phyloP scores from a whole-genome alignment of 2,329 filamentous ascomycete species.

The Colletotrichum sp. region DNA sequence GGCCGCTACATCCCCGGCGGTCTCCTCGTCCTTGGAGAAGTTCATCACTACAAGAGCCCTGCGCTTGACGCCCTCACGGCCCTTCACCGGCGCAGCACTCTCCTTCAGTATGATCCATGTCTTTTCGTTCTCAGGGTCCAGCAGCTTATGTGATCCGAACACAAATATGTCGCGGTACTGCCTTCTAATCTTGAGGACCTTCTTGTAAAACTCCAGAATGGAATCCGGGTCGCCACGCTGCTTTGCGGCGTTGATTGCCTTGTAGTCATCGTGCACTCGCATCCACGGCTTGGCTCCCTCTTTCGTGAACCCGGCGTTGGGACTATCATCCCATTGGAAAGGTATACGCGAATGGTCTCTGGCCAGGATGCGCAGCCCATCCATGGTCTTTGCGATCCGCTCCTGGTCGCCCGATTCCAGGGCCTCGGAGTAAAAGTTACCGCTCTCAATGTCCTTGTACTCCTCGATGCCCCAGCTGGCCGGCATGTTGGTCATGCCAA shows the following conservation, averaged over 20 bases:
- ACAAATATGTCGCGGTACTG: constrained; percentile 64
- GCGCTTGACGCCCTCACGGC: constrained; percentile 23
- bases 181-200: constrained; percentile 56
- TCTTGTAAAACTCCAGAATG: constrained; percentile 66
- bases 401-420: constrained; percentile 37
- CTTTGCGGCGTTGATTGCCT: constrained; percentile 57
- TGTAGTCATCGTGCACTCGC: constrained; percentile 65
- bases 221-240: constrained; percentile 51
- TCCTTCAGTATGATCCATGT: constrained; percentile 62
- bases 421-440: constrained; percentile 55
- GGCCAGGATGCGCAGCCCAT: constrained; percentile 60
- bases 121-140: constrained; percentile 54
- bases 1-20: constrained; percentile 26
- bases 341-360: constrained; percentile 70
- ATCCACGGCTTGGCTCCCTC: constrained; percentile 64
- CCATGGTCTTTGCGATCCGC: constrained; percentile 50
- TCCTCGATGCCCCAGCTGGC: constrained; percentile 54
- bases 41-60: constrained; percentile 49
- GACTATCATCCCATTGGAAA: constrained; percentile 66
- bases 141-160: constrained; percentile 63
- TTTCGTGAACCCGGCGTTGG: constrained; percentile 66
- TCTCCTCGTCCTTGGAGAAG: constrained; percentile 44
- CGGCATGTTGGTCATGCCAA: constrained; percentile 65
- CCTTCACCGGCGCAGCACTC: constrained; percentile 23
- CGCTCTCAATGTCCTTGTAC: constrained; percentile 59